These are phyloP conservation scores for Coemansia sp. DNA, from an alignment of 192 early-diverging fungal genomes.

Conservation along the genomic window DNA sequence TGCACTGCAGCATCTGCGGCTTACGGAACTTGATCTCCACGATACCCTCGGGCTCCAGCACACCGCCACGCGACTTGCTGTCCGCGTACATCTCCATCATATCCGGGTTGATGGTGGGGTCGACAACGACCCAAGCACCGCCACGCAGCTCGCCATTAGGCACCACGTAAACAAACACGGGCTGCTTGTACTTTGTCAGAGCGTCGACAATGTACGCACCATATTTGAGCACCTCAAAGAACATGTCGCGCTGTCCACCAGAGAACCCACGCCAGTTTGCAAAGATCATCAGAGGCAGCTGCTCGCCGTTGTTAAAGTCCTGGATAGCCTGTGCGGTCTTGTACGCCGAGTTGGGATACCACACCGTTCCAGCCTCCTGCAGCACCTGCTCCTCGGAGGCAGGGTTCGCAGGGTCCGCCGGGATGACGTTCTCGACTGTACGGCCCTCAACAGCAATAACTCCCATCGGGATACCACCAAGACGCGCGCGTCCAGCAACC, in stretches of 20 bases:
- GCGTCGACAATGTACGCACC: constrained; percentile 98
- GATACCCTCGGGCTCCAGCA: constrained; percentile 95
- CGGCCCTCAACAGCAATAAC: constrained; percentile 96
- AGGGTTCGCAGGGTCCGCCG: constrained; percentile 92
- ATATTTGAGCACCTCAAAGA: constrained; percentile 96
- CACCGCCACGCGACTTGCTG: constrained; percentile 84
- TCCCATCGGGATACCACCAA: constrained; percentile 97
- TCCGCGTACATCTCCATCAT: constrained; percentile 99
- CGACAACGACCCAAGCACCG: constrained; percentile 97
- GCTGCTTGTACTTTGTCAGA: constrained; percentile 91
- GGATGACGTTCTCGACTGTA: constrained; percentile 84
- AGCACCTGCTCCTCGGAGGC: constrained; percentile 85
- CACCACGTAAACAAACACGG: constrained; percentile 95
- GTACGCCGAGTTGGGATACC: constrained; percentile 99
- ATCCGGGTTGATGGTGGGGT: constrained; percentile 93
- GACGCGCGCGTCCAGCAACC: constrained; percentile 88
- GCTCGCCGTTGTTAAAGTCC: constrained; percentile 98
- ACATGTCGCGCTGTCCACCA: constrained; percentile 99
- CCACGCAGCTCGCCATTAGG: constrained; percentile 95
- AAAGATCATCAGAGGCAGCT: constrained; percentile 97
- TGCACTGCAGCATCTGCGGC: constrained; percentile 84
- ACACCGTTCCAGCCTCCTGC: constrained; percentile 92
- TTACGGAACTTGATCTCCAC: constrained; percentile 98
- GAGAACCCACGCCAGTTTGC: constrained; percentile 99
- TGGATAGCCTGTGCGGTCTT: constrained; percentile 99